These are phyloP conservation scores for Fusarium nisikadoi DNA, from an alignment of 2,329 filamentous ascomycete species.

Conservation along the genomic window DNA sequence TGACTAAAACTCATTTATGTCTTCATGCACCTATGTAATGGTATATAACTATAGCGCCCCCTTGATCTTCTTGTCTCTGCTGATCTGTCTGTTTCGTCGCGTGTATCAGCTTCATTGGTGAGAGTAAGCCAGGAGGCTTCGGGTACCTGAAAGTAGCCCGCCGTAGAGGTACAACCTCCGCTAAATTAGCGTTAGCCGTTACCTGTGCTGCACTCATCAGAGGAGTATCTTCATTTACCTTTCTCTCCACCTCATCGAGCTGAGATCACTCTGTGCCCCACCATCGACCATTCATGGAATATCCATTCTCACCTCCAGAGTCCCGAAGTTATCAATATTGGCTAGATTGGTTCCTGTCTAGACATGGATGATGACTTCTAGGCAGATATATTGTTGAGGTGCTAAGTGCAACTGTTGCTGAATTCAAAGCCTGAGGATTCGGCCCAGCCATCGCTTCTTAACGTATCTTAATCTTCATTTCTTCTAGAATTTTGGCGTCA, in stretches of 20 bases:
- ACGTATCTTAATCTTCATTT: background rate
- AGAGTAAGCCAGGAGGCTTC: background rate
- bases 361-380: conserved; percentile 10
- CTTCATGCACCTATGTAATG: conserved; percentile 3
- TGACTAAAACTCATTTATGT: background rate
- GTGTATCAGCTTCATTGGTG: conserved; percentile 39
- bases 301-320: background rate
- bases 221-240: conserved; percentile 34
- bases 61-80: conserved; percentile 10
- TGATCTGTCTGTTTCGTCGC: conserved; percentile 32
- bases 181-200: conserved; percentile 15
- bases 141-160: conserved; percentile 25
- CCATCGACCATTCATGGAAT: conserved; percentile 14
- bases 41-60: conserved; percentile 8
- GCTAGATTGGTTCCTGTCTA: conserved; percentile 10
- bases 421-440: background rate
- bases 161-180: conserved; percentile 9
- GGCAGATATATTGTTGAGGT: conserved; percentile 19
- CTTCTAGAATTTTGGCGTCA: background rate
- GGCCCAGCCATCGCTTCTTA: background rate
- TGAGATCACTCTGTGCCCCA: conserved; percentile 35
- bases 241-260: conserved; percentile 29
- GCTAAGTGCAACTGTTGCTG: conserved; percentile 1
- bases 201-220: conserved; percentile 5
- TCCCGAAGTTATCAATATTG: conserved; percentile 15